Evolutionary conservation across 2,329 filamentous ascomycete species (phyloP), one percentile per base, ranked within the genome.

Genomic region (Penicillium sp.): DNA sequence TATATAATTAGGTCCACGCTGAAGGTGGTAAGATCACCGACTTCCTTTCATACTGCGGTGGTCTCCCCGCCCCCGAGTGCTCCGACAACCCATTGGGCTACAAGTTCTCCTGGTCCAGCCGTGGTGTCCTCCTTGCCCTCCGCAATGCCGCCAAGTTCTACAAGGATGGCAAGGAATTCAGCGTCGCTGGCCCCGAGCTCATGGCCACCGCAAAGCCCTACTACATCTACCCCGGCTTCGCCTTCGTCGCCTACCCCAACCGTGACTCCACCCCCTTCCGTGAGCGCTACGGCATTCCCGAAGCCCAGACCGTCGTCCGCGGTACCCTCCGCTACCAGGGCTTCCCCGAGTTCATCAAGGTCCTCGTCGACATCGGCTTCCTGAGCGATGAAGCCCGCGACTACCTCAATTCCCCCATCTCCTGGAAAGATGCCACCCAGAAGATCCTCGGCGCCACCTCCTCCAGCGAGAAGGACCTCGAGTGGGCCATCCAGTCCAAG

Each of bases 221-320:
- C 85, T 88, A 86, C 79, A 95, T 94, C 83, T 96, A 93, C 83
- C 91, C 91, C 41, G 91, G 92, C 63, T 97, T 89, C 77, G 89
- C 90, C 56, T 94, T 96, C 71, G 93, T 97, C 69, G 92, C 90
- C 47, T 98, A 98, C 81, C 91, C 91, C 61, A 98, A 98, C 87
- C 86, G 93, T 70, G 93, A 98, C 81, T 93, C 89, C 21, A 95
- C 91, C 17, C 84, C 86, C 8, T 98, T 95, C 87, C 89, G 88
- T 75, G 90, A 96, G 84, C 88, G 91, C 66, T 97, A 97, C 86
- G 81, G 87, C 79, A 97, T 97, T 73, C 93, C 93, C 56, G 94
- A 98, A 82, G 92, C 92, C 15, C 81, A 96, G 79, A 97, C 91
- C 56, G 87, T 97, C 71, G 84, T 97, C 76, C 86, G 92, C 31